Evolutionary conservation across 1,139 yeast species (phyloP), one percentile per base, ranked within the genome.

Genomic region (Lodderomyces metapsilosis): DNA sequence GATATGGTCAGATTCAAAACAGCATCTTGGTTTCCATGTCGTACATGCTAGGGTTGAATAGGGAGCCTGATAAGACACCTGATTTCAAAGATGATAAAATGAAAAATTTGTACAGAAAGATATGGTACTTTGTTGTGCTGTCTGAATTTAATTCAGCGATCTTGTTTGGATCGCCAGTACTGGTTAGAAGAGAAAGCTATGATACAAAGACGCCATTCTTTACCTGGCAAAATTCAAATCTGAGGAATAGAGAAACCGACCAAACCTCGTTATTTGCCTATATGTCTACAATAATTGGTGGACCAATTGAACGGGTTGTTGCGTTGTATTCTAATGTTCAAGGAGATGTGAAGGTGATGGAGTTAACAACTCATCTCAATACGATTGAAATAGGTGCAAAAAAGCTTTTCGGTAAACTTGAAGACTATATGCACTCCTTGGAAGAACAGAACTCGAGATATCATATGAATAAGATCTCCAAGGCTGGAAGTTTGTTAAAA

Each of bases 51-150:
- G 82, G 82, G 0, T 51, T 75, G 31, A 67, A 76, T 50, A 54
- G 78, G 33, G 76, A 72, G 20, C 73, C 74, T 0, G 64, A 60
- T 36, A 55, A 52, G 30, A 52, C 56, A 36, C 45, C 51, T 11
- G 36, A 20, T 18, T 31, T 47, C 45, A 28, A 46, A 44, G 59
- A 61, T 45, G 58, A 59, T 37, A 52, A 56, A 37, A 43, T 59
- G 17, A 63, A 70, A 39, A 65, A 65, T 45, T 53, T 69, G 18
- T 68, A 72, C 56, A 61, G 84, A 48, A 77, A 76, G 45, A 62
- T 77, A 2, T 79, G 83, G 82, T 68, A 68, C 49, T 63, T 62
- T 34, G 52, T 77, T 28, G 59, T 68, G 12, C 48, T 57, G 23
- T 47, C 61, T 34, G 78, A 73, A 47, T 48, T 57, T 7, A 52